A percentile compares a stretch with the other conserved stretches of the same genome.
phyloP scores from a whole-genome alignment of 225 moss, liverwort and hornwort species.

The Antitrichia curtipendula region DNA sequence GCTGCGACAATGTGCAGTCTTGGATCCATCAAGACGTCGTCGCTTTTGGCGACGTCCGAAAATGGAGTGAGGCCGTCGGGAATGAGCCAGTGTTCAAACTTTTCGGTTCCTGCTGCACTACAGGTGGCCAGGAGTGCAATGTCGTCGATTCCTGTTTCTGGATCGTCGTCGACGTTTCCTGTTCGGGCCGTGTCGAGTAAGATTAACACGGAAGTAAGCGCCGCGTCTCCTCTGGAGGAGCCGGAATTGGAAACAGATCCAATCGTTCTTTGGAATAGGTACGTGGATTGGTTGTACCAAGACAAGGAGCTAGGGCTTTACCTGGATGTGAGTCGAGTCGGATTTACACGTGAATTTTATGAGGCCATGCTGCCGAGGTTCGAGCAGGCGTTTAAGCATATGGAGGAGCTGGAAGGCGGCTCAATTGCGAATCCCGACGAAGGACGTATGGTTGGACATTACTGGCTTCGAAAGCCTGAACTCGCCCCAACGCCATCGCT shows the following conservation, averaged over 20 bases:
- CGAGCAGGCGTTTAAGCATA: constrained; percentile 59
- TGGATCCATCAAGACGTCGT: neutral
- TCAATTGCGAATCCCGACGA: constrained; percentile 85
- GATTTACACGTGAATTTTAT: constrained; percentile 53
- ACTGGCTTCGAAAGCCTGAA: constrained; percentile 73
- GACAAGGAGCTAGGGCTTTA: constrained; percentile 62
- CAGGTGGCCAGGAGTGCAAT: constrained; percentile 24
- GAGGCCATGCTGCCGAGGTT: constrained; percentile 64
- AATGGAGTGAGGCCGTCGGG: neutral
- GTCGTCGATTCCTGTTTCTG: constrained; percentile 30
- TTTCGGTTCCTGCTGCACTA: neutral
- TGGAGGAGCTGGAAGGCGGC: constrained; percentile 69
- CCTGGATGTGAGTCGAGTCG: constrained; percentile 67
- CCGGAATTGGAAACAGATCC: constrained; percentile 57
- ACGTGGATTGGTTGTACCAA: constrained; percentile 67
- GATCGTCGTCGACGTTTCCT: constrained; percentile 8
- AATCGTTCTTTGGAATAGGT: constrained; percentile 60
- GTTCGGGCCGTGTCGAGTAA: constrained; percentile 38
- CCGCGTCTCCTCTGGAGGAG: constrained; percentile 6
- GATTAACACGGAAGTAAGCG: constrained; percentile 9
- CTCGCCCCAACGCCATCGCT: constrained; percentile 54
- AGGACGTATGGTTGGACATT: constrained; percentile 80
- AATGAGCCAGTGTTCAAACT: neutral
- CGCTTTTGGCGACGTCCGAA: constrained; percentile 1
- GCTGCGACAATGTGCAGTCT: constrained; percentile 16